Evolutionary conservation across 257 asterid species (phyloP).

Genomic region (Perilla frutescens): DNA sequence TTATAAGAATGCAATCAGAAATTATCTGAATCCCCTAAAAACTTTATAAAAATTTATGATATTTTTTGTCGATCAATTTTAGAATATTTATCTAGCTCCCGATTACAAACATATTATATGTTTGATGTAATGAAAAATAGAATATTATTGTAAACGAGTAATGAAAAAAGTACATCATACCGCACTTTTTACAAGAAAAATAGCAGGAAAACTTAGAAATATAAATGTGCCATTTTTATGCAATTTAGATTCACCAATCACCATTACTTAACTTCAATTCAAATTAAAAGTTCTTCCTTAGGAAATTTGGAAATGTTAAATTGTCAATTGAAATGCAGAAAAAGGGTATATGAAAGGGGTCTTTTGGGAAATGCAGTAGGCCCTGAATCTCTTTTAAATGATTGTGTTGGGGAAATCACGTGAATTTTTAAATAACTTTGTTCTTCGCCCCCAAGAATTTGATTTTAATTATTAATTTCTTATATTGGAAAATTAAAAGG

Average conservation of each 20-base stretch:
- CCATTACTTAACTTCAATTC: background rate
- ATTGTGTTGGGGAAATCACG: conserved; percentile 29
- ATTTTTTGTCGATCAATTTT: no score
- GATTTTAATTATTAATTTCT: background rate
- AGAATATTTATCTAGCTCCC: no score
- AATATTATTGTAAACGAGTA: no score
- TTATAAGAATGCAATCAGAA: no score
- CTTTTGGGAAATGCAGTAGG: conserved; percentile 24
- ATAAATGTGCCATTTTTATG: background rate
- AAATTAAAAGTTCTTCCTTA: background rate
- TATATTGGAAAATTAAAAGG: background rate
- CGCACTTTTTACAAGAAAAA: no score
- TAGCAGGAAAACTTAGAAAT: background rate
- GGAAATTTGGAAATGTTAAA: background rate
- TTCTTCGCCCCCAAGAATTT: conserved; percentile 7
- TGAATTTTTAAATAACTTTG: conserved; percentile 24
- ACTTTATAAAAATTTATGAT: no score
- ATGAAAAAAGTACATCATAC: no score
- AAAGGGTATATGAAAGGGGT: background rate
- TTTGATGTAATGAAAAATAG: no score
- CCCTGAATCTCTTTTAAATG: conserved; percentile 31
- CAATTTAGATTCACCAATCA: no score
- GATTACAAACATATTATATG: no score
- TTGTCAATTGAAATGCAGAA: background rate
- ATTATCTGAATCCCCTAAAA: no score